Evolutionary conservation across 73 alveolate genomes (phyloP).

Genomic region (Paramecium primaurelia): DNA sequence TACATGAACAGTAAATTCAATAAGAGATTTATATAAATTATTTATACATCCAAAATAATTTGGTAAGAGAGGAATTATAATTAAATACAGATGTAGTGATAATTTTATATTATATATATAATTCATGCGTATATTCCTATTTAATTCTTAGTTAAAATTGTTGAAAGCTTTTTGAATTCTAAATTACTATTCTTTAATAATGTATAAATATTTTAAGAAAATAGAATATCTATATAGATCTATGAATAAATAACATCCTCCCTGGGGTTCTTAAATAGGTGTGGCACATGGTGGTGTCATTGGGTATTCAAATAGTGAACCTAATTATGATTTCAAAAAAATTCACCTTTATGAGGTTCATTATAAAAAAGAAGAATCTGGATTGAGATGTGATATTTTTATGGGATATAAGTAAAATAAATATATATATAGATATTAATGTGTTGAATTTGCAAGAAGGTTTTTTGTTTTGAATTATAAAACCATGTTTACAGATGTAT

Average conservation of each 20-base stretch:
- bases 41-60: background rate
- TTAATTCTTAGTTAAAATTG: background rate
- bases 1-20: background rate
- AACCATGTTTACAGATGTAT: background rate
- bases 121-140: too few species aligned
- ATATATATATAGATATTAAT: background rate
- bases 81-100: background rate
- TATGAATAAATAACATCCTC: background rate
- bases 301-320: background rate
- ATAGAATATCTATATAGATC: background rate
- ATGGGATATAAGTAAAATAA: background rate
- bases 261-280: background rate
- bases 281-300: slow-evolving; percentile 7
- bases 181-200: background rate
- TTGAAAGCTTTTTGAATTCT: background rate
- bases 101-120: too few species aligned
- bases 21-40: background rate
- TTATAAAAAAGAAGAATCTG: background rate
- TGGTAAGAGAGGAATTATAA: background rate
- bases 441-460: background rate
- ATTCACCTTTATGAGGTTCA: background rate
- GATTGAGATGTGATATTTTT: background rate
- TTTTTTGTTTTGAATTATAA: background rate
- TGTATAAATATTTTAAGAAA: background rate
- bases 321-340: background rate